Evolutionary conservation across 129 eudicot species (phyloP), one percentile per base, ranked within the genome.

Genomic region (Glebionis coronaria): DNA sequence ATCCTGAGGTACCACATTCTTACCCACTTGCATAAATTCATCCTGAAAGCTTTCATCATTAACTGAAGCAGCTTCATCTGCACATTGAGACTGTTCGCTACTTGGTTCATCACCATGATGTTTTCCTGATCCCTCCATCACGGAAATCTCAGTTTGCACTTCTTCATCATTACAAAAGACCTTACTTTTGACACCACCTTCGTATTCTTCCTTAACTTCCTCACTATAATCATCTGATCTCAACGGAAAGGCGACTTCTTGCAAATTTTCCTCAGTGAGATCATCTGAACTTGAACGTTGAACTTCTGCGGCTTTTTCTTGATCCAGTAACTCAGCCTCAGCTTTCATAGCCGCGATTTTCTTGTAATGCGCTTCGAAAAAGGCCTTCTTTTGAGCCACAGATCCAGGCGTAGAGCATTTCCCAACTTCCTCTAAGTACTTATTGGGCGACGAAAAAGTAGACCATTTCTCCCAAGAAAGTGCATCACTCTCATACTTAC

Each of bases 391-490:
- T 69, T 94, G 95, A 47, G 99, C 99, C 5, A 94, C 97, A 52
- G 97, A 89, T 74, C 99, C 95, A 12, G 97, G 93, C 4, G 63
- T 57, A 27, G 63, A 57, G n/a, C 44, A 53, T 7, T 53, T 53
- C 10, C 29, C 29, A 14, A 27, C 44, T 21, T 9, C 29, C 28
- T 27, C 20, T 27, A 57, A 57, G 52, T 6, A 38, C 56, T 18
- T 68, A 67, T 19, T 44, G 73, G 65, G 31, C 76, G 53, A 68
- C 42, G 44, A 19, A 23, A 45, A 56, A 31, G 9, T 40, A 49
- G 98, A 93, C 95, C 92, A 93, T 82, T 84, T 92, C 82, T 91
- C 97, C 97, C 97, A 91, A 56, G 89, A 85, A 82, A 91, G 96
- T 58, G 88, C 82, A 75, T 93, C 99, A 75, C 78, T 80, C 79